Base-by-base conservation (phyloP, 371 early-diverging fungal species). In the Haplosporangium sp. region DNA sequence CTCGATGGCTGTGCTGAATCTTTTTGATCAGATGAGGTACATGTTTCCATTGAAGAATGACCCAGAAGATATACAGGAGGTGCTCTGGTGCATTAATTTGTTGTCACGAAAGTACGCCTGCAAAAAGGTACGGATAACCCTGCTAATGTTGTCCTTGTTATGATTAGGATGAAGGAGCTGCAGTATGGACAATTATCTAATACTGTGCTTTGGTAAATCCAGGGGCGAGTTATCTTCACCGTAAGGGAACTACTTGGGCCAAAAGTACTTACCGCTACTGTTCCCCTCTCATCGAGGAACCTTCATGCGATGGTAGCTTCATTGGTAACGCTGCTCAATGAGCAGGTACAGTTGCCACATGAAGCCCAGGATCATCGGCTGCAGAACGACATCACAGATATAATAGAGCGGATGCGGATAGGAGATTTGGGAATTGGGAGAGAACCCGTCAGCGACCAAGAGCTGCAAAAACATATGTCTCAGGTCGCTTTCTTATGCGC, bases 401-500 rank as follows among this genome's bases (percentile, higher is more conserved):
- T 73, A 9, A 61, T 66, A 54, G 59, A 64, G 2, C 64, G 80
- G 42, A 68, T 79, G 42, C 64, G 69, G 18, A 41, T 47, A 5
- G 80, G 80, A n/a, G 80, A 79, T 10, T 51, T 79, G 43, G 80
- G 73, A 14, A 20, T 68, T 21, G 67, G 69, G 16, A 59, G 23
- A 10, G 65, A 64, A 10, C 57, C 47, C 11, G 11, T 43, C 1
- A 36, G 18, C 0, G 63, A 73, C 40, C 56, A 23, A 21, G 29
- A 52, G 0, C 37, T 55, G 16, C 56, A 59, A 23, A 63, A 73
- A 42, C 54, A 62, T 29, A 42, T 46, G 12, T 64, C 80, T 1
- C 69, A 62, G 16, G 57, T 66, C 13, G 58, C 69, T 4, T 73
- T 79, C 51, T 53, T 79, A 5, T 61, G 61, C 0, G 73, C 69